These are phyloP conservation scores for Xylariaceae sp. DNA, from an alignment of 2,329 filamentous ascomycete genomes.

Conservation along the genomic window DNA sequence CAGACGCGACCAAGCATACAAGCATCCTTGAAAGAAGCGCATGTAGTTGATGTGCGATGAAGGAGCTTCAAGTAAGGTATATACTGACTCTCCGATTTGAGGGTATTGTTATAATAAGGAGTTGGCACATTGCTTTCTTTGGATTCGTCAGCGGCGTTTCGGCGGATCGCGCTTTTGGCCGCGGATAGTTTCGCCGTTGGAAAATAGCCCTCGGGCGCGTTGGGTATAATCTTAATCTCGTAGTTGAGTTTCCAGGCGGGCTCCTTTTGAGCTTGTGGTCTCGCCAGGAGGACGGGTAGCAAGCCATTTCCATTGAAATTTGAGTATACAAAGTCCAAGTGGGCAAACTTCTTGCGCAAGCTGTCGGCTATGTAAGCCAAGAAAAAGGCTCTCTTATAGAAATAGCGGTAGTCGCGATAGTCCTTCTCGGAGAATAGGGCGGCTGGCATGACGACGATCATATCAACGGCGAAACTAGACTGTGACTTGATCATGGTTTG, in stretches of 20 bases:
- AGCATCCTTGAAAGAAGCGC: conserved; percentile 72
- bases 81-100: conserved; percentile 73
- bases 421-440: conserved; percentile 88
- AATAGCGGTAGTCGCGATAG: conserved; percentile 87
- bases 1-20: conserved; percentile 83
- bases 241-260: conserved; percentile 39
- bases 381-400: conserved; percentile 91
- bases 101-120: conserved; percentile 82
- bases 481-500: conserved; percentile 68
- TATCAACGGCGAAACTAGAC: conserved; percentile 61
- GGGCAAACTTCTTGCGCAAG: conserved; percentile 55
- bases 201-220: conserved; percentile 66
- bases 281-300: conserved; percentile 60
- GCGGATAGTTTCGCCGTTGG: conserved; percentile 66
- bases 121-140: conserved; percentile 52
- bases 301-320: conserved; percentile 69
- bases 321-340: conserved; percentile 59
- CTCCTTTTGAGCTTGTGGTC: conserved; percentile 30
- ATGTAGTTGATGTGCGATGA: conserved; percentile 63
- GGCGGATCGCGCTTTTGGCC: conserved; percentile 64
- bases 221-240: conserved; percentile 72
- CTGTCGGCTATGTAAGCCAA: conserved; percentile 73
- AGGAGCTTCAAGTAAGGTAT: conserved; percentile 72
- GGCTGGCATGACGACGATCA: conserved; percentile 81
- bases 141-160: conserved; percentile 42